Evolutionary conservation across 805 yeast species (phyloP).

Genomic region (Metschnikowia dekortorum): DNA sequence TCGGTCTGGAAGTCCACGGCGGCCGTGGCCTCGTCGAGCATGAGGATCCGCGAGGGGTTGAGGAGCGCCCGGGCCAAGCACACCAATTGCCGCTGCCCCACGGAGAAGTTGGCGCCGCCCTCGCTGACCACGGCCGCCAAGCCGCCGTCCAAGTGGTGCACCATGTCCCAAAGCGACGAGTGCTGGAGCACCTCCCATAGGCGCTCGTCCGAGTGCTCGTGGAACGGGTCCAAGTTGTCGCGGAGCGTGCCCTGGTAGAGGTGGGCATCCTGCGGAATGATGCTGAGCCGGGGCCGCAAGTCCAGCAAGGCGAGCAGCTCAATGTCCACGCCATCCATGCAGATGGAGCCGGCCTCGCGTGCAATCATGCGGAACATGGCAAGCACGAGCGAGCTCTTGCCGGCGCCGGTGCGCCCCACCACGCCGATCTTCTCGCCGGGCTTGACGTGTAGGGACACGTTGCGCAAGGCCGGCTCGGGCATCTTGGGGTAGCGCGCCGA

Average conservation of each 20-base stretch:
- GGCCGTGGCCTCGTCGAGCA: constrained; percentile 26
- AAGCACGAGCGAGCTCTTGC: constrained; percentile 24
- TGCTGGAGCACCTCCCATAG: constrained; percentile 22
- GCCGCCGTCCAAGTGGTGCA: constrained; percentile 15
- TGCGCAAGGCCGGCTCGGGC: constrained; percentile 71
- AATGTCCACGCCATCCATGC: constrained; percentile 18
- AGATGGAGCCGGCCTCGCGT: constrained; percentile 17
- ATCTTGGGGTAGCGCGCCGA: constrained; percentile 82
- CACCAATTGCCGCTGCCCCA: constrained; percentile 23
- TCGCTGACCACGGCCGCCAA: constrained; percentile 18
- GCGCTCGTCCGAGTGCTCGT: constrained; percentile 19
- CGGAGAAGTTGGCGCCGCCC: constrained; percentile 24
- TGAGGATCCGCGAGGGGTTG: constrained; percentile 13
- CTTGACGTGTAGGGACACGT: constrained; percentile 58
- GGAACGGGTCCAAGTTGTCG: constrained; percentile 64
- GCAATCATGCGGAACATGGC: constrained; percentile 24
- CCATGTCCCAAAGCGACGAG: constrained; percentile 18
- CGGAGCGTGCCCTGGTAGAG: constrained; percentile 23
- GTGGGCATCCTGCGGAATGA: constrained; percentile 27
- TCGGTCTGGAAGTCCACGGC: constrained; percentile 26
- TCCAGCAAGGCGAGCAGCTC: constrained; percentile 16
- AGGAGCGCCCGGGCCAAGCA: constrained; percentile 24
- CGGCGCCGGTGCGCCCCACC: constrained; percentile 83
- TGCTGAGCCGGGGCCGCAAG: constrained; percentile 21
- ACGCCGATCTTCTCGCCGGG: constrained; percentile 87